phyloP scores from a whole-genome alignment of 495 filamentous ascomycete genomes.

The Xylaria scruposa region DNA sequence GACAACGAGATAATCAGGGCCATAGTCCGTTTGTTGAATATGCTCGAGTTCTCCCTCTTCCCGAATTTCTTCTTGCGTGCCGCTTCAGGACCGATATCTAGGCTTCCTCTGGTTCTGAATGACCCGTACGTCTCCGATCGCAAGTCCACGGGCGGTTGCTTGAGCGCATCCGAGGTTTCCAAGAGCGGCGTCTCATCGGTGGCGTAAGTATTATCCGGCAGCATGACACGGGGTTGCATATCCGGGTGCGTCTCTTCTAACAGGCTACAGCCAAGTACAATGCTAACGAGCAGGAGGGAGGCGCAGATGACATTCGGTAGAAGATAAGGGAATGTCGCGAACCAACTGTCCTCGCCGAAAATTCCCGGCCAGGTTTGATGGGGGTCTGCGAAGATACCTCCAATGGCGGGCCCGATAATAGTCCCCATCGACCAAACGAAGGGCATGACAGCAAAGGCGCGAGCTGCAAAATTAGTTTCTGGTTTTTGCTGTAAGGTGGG shows the following conservation, averaged over 20 bases:
- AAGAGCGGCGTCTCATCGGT: slow-evolving; percentile 72
- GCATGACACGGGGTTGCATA: slow-evolving; percentile 66
- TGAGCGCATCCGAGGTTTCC: slow-evolving; percentile 72
- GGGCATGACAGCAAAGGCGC: slow-evolving; percentile 82
- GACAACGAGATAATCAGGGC: slow-evolving; percentile 75
- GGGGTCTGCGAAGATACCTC: slow-evolving; percentile 78
- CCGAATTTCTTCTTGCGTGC: slow-evolving; percentile 38
- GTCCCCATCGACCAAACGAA: slow-evolving; percentile 89
- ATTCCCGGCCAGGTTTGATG: slow-evolving; percentile 68
- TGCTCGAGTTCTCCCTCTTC: slow-evolving; percentile 48
- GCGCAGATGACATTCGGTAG: slow-evolving; percentile 83
- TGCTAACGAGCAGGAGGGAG: slow-evolving; percentile 72
- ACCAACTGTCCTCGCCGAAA: slow-evolving; percentile 68
- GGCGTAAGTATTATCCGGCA: slow-evolving; percentile 60
- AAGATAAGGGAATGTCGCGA: slow-evolving; percentile 80
- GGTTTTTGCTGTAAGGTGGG: neutral
- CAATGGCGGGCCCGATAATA: slow-evolving; percentile 82
- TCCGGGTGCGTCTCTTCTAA: slow-evolving; percentile 84
- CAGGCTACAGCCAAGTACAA: slow-evolving; percentile 73
- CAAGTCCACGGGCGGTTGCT: slow-evolving; percentile 72
- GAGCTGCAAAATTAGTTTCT: slow-evolving; percentile 58
- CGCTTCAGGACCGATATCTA: slow-evolving; percentile 52
- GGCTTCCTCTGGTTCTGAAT: slow-evolving; percentile 63
- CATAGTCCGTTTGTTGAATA: slow-evolving; percentile 70
- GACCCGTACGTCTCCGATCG: slow-evolving; percentile 80